Evolutionary conservation across 306 rosid genomes (phyloP), one percentile per base, ranked within the genome.

Genomic region (Castanea sativa): DNA sequence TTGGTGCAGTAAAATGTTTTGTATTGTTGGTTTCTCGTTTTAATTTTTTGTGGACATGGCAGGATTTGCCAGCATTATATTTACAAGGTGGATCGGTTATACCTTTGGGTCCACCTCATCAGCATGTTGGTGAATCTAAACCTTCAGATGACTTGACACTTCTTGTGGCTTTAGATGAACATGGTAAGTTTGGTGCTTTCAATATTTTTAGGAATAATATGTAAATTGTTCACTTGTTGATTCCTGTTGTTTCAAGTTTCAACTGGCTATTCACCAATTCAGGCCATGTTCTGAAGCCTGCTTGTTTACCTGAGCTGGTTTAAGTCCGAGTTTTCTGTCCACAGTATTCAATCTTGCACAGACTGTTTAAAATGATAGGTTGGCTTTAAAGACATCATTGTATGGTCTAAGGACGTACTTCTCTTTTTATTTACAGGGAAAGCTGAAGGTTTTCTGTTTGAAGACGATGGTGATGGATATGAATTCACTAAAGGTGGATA

Each of bases 401-500:
- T 25, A 14, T 35, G 70, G 25, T 67, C 16, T 67, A 35, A 21
- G 25, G 51, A 67, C 72, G 14, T 67, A 67, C 45, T 64, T 35
- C 71, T 80, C 27, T 57, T 77, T 68, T 78, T 43, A n/a, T 82
- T 81, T 81, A 49, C 86, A 92, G 97, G 99, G 61, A 91, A 87
- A 83, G 99, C 97, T 79, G 86, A 91, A 88, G 99, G 99, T 85
- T 83, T 87, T 81, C 82, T 92, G 41, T 94, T 82, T 71, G 98
- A 94, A 86, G 98, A 94, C 83, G 95, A 90, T 75, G 99, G 97
- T 18, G 95, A 94, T 87, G 99, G 99, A 85, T 94, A 92, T 55
- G 93, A 83, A 73, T 92, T 94, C 90, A 80, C 80, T 32, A 52
- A 86, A 77, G 97, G 97, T 30, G 90, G 87, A 76, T 92, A 89